Evolutionary conservation across 2,329 filamentous ascomycete species (phyloP).

Genomic region (Magnaporthiopsis rhizophila): DNA sequence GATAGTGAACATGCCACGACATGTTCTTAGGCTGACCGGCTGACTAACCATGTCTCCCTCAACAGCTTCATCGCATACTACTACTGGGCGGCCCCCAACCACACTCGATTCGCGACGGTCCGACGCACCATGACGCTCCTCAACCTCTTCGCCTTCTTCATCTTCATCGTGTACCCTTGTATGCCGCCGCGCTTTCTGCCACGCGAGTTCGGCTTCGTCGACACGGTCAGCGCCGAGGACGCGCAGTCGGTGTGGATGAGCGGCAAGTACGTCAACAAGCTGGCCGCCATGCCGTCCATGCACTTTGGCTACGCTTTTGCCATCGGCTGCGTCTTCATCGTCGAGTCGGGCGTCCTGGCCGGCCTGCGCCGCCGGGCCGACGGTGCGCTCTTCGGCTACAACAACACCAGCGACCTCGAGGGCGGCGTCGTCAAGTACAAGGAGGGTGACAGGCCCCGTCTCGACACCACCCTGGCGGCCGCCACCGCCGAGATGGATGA

Average conservation of each 20-base stretch:
- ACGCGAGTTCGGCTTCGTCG: constrained; percentile 40
- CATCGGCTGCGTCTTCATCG: constrained; percentile 44
- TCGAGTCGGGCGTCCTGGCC: constrained; percentile 41
- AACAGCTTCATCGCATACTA: constrained; percentile 55
- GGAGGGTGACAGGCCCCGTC: constrained; percentile 1
- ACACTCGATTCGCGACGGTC: constrained; percentile 26
- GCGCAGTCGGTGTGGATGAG: constrained; percentile 46
- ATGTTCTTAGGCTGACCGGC: neutral
- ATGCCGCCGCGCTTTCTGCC: constrained; percentile 54
- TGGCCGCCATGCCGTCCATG: constrained; percentile 50
- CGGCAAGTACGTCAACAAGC: constrained; percentile 48
- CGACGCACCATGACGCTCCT: constrained; percentile 44
- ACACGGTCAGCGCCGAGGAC: constrained; percentile 42
- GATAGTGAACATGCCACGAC: neutral
- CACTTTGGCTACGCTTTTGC: constrained; percentile 49
- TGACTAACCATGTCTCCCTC: neutral
- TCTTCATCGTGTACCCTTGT: constrained; percentile 56
- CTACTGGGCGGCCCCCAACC: constrained; percentile 45
- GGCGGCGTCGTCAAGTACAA: constrained; percentile 9
- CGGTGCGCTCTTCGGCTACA: constrained; percentile 3
- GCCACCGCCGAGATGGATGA: neutral
- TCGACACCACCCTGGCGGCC: neutral
- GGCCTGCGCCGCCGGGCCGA: constrained; percentile 15
- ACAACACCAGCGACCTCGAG: constrained; percentile 7
- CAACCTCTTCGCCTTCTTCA: constrained; percentile 51